phyloP scores from a whole-genome alignment of 306 rosid species.

The Canavalia gladiata region DNA sequence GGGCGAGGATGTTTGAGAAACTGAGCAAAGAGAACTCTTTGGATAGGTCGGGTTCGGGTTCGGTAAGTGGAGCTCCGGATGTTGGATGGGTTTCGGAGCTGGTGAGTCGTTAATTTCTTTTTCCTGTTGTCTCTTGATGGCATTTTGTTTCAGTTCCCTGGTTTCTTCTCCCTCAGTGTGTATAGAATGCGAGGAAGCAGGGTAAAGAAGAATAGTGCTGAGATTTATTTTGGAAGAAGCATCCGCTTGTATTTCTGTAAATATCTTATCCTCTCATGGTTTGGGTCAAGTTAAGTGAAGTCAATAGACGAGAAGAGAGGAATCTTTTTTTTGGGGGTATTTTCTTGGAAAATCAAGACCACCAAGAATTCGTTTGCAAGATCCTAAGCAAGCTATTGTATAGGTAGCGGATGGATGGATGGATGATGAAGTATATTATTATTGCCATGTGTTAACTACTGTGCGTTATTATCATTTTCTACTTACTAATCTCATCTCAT shows the following conservation, averaged over 20 bases:
- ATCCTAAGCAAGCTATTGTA: conserved; percentile 34
- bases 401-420: neutral
- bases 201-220: conserved; percentile 1
- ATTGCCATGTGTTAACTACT: conserved; percentile 29
- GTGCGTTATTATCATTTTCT: conserved; percentile 28
- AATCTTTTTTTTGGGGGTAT: conserved; percentile 39
- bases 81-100: conserved; percentile 88
- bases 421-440: conserved; percentile 39
- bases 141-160: conserved; percentile 29
- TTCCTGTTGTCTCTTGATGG: neutral
- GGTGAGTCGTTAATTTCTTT: conserved; percentile 19
- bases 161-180: conserved; percentile 42
- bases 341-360: conserved; percentile 28
- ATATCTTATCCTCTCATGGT: conserved; percentile 44
- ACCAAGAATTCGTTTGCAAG: conserved; percentile 31
- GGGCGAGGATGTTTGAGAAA: conserved; percentile 87
- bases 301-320: neutral
- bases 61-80: conserved; percentile 58
- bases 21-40: conserved; percentile 83
- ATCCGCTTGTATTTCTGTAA: conserved; percentile 46
- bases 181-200: conserved; percentile 47
- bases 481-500: conserved; percentile 35
- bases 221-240: conserved; percentile 53
- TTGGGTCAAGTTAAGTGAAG: conserved; percentile 49
- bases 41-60: conserved; percentile 49